Percentiles rank a stretch among this genome's conserved stretches.
Evolutionary conservation across 805 yeast genomes (phyloP).

Genomic region (Yarrowia alimentaria): DNA sequence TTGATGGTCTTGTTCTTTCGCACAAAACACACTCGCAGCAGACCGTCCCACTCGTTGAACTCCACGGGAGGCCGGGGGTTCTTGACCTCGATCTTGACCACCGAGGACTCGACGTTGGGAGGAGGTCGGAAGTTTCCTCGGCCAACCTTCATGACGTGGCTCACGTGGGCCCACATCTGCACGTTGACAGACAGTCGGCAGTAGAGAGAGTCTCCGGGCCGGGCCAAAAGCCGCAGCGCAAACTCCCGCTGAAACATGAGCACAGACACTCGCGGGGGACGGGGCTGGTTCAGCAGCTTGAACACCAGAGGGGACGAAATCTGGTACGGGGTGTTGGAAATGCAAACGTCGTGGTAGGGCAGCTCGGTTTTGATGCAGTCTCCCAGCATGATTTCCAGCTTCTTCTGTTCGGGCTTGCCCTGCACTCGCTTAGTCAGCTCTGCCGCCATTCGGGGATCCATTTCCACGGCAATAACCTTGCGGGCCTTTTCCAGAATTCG

Average conservation of each 20-base stretch:
- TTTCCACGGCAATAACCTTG: slow-evolving; percentile 93
- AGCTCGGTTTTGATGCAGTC: slow-evolving; percentile 94
- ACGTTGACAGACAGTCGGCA: slow-evolving; percentile 94
- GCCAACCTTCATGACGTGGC: slow-evolving; percentile 98
- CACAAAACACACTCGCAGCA: slow-evolving; percentile 84
- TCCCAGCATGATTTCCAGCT: slow-evolving; percentile 86
- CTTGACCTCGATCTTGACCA: slow-evolving; percentile 89
- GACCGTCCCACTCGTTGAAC: slow-evolving; percentile 95
- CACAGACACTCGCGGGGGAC: slow-evolving; percentile 91
- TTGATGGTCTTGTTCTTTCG: slow-evolving; percentile 89
- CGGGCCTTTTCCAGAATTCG: slow-evolving; percentile 88
- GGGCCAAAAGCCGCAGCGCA: slow-evolving; percentile 86
- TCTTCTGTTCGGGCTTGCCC: slow-evolving; percentile 91
- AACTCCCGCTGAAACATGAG: slow-evolving; percentile 98
- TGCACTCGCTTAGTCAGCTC: slow-evolving; percentile 96
- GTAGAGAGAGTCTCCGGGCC: slow-evolving; percentile 94
- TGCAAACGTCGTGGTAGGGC: slow-evolving; percentile 93
- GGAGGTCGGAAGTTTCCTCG: slow-evolving; percentile 96
- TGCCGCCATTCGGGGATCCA: slow-evolving; percentile 99
- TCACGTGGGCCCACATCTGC: slow-evolving; percentile 99
- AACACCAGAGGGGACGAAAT: slow-evolving; percentile 95
- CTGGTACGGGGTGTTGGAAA: slow-evolving; percentile 96
- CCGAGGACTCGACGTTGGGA: slow-evolving; percentile 96
- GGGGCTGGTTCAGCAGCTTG: slow-evolving; percentile 83
- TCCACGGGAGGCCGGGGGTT: slow-evolving; percentile 92